phyloP scores from a whole-genome alignment of 176 grass and related monocot species.

The Eremochloa ophiuroides region DNA sequence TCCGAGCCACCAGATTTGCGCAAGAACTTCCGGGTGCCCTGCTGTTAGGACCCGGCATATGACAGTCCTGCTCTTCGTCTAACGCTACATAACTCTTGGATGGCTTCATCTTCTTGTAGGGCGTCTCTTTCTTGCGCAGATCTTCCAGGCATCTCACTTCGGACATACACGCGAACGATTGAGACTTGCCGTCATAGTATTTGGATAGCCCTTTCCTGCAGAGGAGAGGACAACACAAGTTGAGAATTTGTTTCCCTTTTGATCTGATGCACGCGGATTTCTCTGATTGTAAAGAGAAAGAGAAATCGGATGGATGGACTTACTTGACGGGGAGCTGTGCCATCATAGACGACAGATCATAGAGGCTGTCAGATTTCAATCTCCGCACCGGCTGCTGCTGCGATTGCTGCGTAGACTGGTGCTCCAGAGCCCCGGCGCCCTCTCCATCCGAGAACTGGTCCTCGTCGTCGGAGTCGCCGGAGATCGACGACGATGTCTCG shows the following conservation, averaged over 20 bases:
- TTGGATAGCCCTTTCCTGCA: conserved; percentile 77
- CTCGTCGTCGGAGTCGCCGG: conserved; percentile 33
- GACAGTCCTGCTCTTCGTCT: conserved; percentile 34
- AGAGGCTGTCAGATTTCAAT: conserved; percentile 37
- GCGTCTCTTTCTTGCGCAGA: conserved; percentile 54
- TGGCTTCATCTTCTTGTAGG: conserved; percentile 51
- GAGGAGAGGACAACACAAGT: background rate
- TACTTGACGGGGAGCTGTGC: conserved; percentile 62
- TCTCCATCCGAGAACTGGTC: conserved; percentile 38
- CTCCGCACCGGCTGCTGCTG: conserved; percentile 3
- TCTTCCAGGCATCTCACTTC: conserved; percentile 68
- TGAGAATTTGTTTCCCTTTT: background rate
- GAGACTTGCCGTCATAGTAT: conserved; percentile 84
- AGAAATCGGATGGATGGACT: conserved; percentile 19
- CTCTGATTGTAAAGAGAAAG: background rate
- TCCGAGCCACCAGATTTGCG: conserved; percentile 56
- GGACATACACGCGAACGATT: conserved; percentile 67
- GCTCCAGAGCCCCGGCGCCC: conserved; percentile 4
- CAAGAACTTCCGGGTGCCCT: conserved; percentile 39
- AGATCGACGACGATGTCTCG: conserved; percentile 64
- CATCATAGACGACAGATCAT: conserved; percentile 63
- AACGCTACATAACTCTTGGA: conserved; percentile 43
- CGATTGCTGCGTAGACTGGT: conserved; percentile 22
- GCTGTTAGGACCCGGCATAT: conserved; percentile 5
- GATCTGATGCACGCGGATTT: background rate